These are phyloP conservation scores for Aspergillus ochraceoroseus DNA, from an alignment of 2,329 filamentous ascomycete species.

Conservation along the genomic window DNA sequence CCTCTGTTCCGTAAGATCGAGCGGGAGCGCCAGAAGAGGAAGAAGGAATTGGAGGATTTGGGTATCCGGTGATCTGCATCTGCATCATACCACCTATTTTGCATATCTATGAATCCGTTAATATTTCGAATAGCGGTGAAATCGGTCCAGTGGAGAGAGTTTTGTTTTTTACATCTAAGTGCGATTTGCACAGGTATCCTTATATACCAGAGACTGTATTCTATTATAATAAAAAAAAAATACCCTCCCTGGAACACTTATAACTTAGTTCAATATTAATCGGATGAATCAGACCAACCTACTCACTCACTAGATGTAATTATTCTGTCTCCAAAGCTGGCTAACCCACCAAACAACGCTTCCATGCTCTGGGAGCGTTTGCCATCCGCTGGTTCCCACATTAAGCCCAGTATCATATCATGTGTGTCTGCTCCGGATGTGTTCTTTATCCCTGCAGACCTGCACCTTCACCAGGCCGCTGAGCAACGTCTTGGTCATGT, in stretches of 20 bases:
- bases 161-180: no score
- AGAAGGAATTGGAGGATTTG: constrained; percentile 42
- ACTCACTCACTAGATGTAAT: not conserved
- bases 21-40: constrained; percentile 56
- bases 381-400: not conserved
- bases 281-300: no score
- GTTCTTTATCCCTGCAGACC: constrained; percentile 13
- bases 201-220: no score
- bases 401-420: not conserved
- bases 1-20: constrained; percentile 63
- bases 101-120: no score
- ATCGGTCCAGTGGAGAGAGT: no score
- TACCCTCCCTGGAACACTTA: no score
- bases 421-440: constrained; percentile 4
- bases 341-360: constrained; percentile 18
- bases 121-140: no score
- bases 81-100: no score
- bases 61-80: constrained; percentile 14
- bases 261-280: no score
- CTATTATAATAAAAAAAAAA: no score
- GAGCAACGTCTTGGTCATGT: constrained; percentile 14
- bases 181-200: no score
- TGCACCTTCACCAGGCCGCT: constrained; percentile 12
- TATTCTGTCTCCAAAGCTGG: constrained; percentile 10
- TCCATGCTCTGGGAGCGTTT: constrained; percentile 9